Evolutionary conservation across 495 filamentous ascomycete species (phyloP), one percentile per base, ranked within the genome.

Genomic region (Penicillium riverlandense): DNA sequence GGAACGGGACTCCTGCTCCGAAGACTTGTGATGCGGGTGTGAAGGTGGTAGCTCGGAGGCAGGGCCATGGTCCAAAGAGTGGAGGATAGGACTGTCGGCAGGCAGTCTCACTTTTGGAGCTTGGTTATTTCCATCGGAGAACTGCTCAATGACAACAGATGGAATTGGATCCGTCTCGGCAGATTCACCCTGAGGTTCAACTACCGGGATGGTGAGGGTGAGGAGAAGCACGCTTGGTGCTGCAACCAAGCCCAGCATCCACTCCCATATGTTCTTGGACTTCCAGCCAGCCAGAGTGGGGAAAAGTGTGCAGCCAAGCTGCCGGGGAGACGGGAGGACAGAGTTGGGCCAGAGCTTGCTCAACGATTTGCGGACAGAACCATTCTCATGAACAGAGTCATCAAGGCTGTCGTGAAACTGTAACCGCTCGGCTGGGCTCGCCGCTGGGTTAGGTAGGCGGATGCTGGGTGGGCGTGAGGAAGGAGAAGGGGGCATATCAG

Each of bases 161-260:
- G 70, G 61, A 27, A 71, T 52, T 12, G 58, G 44, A 45, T 63
- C 55, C n/a, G 57, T 30, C 11, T 61, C 44, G 1, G 36, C 53
- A 30, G 70, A 63, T n/a, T 80, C 75, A 1, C 74, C 72, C 9
- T 77, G 69, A 8, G 74, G 62, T 33, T 97, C 89, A 8, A 96
- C 81, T 0, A 97, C 89, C 4, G 94, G 94, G n/a, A 99, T 59
- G 0, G 94, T 97, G 30, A 92, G 82, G 0, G 90, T 90, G 9
- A 99, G 74, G 6, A 96, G 70, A 41, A 99, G 90, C 28, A 97
- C 85, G 53, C 84, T 95, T 5, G 92, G 89, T 3, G 87, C 84
- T 6, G 90, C 87, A 42, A 92, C 69, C 10, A 95, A 46, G 16
- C 88, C 87, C 11, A 96, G 58, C 11, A 85, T 51, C 47, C 86